Percentiles rank a stretch among this genome's conserved stretches.
Conservation (phyloP, 2,329 filamentous ascomycete genomes). For the Dothidotthia symphoricarpi region DNA sequence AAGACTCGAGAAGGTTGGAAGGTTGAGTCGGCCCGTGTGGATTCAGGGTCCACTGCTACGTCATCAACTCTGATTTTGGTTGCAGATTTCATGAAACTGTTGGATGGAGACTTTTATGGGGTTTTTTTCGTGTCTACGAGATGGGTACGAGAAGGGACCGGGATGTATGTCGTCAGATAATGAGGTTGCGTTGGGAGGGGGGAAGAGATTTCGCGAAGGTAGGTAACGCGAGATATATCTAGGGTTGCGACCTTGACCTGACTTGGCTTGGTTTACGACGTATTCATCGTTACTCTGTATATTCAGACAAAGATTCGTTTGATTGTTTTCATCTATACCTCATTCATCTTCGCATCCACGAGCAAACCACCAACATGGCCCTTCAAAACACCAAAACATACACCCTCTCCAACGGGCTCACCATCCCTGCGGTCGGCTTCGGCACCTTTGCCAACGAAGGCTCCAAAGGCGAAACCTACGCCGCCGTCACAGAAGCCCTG, state of each 20-base stretch:
- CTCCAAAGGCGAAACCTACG: constrained; percentile 53
- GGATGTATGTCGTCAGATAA: constrained; percentile 16
- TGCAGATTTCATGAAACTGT: constrained; percentile 29
- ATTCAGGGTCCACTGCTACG: constrained; percentile 32
- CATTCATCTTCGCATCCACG: constrained; percentile 4
- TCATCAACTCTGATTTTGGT: constrained; percentile 21
- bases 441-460: constrained; percentile 72
- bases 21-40: constrained; percentile 18
- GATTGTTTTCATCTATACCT: constrained; percentile 4
- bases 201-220: constrained; percentile 19
- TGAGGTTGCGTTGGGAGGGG: constrained; percentile 6
- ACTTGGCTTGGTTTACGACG: no score
- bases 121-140: constrained; percentile 14
- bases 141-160: constrained; percentile 22
- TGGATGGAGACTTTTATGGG: constrained; percentile 29
- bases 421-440: constrained; percentile 68
- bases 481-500: constrained; percentile 60
- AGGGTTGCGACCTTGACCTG: constrained; percentile 7
- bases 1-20: constrained; percentile 8
- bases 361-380: constrained; percentile 23
- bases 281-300: no score
- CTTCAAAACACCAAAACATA: constrained; percentile 45
- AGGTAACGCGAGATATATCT: constrained; percentile 14
- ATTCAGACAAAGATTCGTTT: no score
- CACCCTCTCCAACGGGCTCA: constrained; percentile 58